phyloP scores from a whole-genome alignment of 2,329 filamentous ascomycete species.

The Colletotrichum lentis region DNA sequence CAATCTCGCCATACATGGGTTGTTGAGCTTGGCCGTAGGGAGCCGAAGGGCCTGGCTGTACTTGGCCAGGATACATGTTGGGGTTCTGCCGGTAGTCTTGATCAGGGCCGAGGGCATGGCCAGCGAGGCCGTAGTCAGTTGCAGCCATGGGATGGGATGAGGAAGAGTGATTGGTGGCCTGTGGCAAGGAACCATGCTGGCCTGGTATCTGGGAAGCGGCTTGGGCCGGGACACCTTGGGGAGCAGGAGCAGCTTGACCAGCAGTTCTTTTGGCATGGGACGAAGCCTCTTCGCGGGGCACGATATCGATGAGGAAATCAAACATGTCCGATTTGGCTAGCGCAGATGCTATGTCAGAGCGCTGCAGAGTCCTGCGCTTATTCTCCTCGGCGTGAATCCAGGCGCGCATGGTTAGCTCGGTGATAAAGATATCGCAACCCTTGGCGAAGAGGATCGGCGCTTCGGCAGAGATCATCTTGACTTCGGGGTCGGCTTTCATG shows the following conservation, averaged over 20 bases:
- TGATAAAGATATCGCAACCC: constrained; percentile 99
- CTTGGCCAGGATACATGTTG: constrained; percentile 82
- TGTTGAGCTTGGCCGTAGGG: constrained; percentile 81
- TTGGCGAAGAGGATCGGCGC: constrained; percentile 98
- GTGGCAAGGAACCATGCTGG: constrained; percentile 59
- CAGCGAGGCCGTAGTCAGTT: constrained; percentile 67
- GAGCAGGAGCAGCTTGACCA: constrained; percentile 56
- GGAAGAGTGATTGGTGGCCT: constrained; percentile 63
- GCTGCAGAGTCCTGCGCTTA: constrained; percentile 92
- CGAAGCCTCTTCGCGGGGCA: constrained; percentile 91
- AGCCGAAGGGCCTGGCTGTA: constrained; percentile 74
- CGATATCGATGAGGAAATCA: constrained; percentile 98
- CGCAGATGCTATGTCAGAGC: constrained; percentile 95
- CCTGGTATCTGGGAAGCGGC: constrained; percentile 60
- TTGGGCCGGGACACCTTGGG: constrained; percentile 46
- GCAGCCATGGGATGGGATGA: constrained; percentile 66
- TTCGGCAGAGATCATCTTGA: constrained; percentile 99
- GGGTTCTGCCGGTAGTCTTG: constrained; percentile 82
- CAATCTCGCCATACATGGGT: constrained; percentile 82
- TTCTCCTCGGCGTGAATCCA: constrained; percentile 99
- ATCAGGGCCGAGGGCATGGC: constrained; percentile 71
- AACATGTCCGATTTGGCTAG: constrained; percentile 99
- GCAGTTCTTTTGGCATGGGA: constrained; percentile 81
- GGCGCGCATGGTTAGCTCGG: constrained; percentile 96
- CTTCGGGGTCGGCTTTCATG: constrained; percentile 99